Conservation (phyloP, 495 filamentous ascomycete genomes). For the Penicillium turbatum region DNA sequence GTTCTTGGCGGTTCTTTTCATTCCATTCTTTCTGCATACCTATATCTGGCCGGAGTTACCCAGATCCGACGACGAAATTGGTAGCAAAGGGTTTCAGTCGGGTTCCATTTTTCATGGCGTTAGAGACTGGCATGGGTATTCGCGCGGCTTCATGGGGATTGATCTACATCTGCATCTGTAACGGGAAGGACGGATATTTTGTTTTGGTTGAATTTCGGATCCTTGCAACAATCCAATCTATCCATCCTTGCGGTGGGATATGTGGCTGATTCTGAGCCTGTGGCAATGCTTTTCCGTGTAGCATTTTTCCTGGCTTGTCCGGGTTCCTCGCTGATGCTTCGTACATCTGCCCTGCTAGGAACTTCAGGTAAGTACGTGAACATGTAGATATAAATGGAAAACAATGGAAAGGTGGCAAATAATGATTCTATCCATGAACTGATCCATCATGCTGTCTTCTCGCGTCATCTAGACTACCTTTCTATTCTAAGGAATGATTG, state of each 20-base stretch:
- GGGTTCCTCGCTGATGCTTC: neutral
- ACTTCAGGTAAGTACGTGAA: too few species aligned
- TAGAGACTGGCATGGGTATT: neutral
- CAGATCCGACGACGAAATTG: neutral
- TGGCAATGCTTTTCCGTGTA: neutral
- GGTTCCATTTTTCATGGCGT: slow-evolving; percentile 1
- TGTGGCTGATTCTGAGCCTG: neutral
- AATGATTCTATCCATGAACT: too few species aligned
- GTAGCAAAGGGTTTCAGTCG: neutral
- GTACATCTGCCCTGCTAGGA: too few species aligned
- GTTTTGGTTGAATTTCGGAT: neutral
- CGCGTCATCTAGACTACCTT: too few species aligned
- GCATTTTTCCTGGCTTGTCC: neutral
- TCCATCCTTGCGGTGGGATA: neutral
- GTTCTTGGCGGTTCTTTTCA: neutral
- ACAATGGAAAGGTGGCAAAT: too few species aligned
- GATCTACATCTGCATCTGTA: neutral
- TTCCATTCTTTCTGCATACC: neutral
- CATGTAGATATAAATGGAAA: too few species aligned
- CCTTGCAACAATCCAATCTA: neutral
- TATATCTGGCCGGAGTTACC: neutral
- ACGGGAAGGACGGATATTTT: neutral
- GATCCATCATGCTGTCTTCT: too few species aligned
- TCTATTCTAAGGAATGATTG: too few species aligned
- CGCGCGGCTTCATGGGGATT: neutral